Conservation (phyloP, 129 eudicot species). For the Helianthus tuberosus region DNA sequence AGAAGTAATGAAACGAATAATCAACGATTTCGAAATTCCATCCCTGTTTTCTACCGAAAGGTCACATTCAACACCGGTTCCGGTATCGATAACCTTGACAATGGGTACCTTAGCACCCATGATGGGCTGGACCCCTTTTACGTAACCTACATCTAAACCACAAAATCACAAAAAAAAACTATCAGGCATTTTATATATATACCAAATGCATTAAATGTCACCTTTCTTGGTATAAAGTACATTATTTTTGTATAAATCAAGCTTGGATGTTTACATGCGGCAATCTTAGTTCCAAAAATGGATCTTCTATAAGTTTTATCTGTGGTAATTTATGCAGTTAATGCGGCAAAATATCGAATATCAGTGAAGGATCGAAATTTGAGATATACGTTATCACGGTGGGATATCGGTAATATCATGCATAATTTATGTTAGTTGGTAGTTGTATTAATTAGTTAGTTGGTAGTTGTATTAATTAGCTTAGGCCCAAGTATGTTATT, state of each 20-base stretch:
- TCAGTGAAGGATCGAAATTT: too few species aligned
- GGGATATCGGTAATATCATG: too few species aligned
- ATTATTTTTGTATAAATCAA: neutral
- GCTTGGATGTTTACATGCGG: neutral
- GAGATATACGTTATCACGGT: too few species aligned
- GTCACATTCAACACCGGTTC: constrained; percentile 91
- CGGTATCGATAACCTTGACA: constrained; percentile 77
- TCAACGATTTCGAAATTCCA: constrained; percentile 78
- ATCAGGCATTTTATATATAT: neutral
- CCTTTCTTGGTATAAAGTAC: neutral
- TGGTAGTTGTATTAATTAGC: too few species aligned
- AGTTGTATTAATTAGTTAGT: too few species aligned
- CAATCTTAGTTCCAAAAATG: neutral
- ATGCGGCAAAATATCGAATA: too few species aligned
- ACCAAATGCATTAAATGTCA: constrained; percentile 4
- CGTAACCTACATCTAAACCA: constrained; percentile 68
- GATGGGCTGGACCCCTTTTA: constrained; percentile 66
- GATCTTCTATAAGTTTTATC: neutral
- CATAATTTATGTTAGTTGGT: too few species aligned
- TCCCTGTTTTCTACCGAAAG: constrained; percentile 90
- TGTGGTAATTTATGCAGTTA: neutral
- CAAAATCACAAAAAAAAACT: constrained; percentile 8
- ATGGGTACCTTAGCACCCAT: constrained; percentile 90
- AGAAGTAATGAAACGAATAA: constrained; percentile 65
- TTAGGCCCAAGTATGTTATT: too few species aligned